These are phyloP conservation scores for Dendrocalamus sinicus DNA, from an alignment of 176 grass and related monocot species.

Conservation along the genomic window DNA sequence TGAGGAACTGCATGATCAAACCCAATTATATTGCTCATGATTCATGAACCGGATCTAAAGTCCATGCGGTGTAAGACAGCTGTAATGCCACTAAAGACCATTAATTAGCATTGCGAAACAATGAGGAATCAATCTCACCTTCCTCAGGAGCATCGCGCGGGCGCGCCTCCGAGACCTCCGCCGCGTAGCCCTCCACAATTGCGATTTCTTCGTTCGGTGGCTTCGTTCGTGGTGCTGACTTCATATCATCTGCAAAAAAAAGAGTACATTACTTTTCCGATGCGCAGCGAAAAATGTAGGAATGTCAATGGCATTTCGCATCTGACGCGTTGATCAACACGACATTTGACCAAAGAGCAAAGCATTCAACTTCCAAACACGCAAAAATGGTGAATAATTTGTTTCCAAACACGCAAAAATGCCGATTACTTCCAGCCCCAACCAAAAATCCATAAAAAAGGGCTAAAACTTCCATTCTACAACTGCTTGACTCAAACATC, in stretches of 20 bases:
- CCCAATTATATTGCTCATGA: not conserved
- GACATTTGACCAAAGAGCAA: not conserved
- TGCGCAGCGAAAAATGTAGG: not conserved
- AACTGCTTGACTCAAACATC: no score
- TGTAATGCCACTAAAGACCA: not conserved
- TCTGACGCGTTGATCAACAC: not conserved
- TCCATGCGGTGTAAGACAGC: not conserved
- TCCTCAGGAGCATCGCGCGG: not conserved
- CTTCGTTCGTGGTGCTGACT: not conserved
- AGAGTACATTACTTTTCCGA: not conserved
- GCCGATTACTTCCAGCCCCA: not conserved
- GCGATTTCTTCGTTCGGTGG: not conserved
- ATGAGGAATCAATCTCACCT: no score
- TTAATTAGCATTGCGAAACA: not conserved
- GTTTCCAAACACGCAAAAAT: not conserved
- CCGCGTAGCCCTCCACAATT: not conserved
- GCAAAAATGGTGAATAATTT: not conserved
- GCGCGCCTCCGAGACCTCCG: not conserved
- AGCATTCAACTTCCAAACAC: not conserved
- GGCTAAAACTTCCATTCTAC: not conserved
- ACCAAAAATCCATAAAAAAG: not conserved
- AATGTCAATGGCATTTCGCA: not conserved
- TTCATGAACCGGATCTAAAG: not conserved
- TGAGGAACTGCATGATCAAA: not conserved
- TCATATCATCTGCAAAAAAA: constrained; percentile 4